A percentile compares a stretch with the other conserved stretches of the same genome.
Evolutionary conservation across 495 filamentous ascomycete species (phyloP).

Genomic region (Podospora australis): DNA sequence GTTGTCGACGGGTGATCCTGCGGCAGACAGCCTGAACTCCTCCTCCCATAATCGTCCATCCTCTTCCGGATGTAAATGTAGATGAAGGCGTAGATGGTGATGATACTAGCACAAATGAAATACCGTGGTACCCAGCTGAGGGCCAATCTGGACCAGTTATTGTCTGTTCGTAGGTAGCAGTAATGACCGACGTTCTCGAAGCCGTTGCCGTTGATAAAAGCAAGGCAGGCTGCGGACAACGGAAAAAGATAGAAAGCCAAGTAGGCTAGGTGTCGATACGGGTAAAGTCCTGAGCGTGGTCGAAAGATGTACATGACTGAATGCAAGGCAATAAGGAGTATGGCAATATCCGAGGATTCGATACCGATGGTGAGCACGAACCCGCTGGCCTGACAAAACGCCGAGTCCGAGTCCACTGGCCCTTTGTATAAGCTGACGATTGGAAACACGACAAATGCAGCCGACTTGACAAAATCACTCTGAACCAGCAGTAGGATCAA

Average conservation of each 20-base stretch:
- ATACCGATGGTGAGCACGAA: conserved; percentile 58
- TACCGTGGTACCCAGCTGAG: conserved; percentile 70
- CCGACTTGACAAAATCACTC: conserved; percentile 60
- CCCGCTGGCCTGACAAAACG: conserved; percentile 61
- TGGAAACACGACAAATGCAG: conserved; percentile 59
- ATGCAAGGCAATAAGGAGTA: conserved; percentile 65
- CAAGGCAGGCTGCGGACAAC: conserved; percentile 50
- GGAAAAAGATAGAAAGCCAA: conserved; percentile 50
- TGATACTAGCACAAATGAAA: conserved; percentile 53
- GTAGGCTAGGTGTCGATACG: conserved; percentile 53
- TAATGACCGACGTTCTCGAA: conserved; percentile 57
- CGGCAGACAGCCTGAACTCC: conserved; percentile 17
- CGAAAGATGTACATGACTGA: conserved; percentile 61
- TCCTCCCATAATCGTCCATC: conserved; percentile 26
- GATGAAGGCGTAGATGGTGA: conserved; percentile 57
- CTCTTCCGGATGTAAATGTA: conserved; percentile 55
- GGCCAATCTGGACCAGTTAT: conserved; percentile 58
- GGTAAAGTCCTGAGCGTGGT: conserved; percentile 58
- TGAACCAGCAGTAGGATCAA: conserved; percentile 65
- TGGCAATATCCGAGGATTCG: conserved; percentile 62
- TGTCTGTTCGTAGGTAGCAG: conserved; percentile 59
- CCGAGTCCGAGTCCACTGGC: conserved; percentile 40
- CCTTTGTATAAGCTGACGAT: conserved; percentile 44
- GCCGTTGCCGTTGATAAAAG: conserved; percentile 52
- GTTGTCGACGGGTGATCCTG: not conserved